Evolutionary conservation across 140 eudicot genomes (phyloP), one percentile per base, ranked within the genome.

Genomic region (Erigeron philadelphicus): DNA sequence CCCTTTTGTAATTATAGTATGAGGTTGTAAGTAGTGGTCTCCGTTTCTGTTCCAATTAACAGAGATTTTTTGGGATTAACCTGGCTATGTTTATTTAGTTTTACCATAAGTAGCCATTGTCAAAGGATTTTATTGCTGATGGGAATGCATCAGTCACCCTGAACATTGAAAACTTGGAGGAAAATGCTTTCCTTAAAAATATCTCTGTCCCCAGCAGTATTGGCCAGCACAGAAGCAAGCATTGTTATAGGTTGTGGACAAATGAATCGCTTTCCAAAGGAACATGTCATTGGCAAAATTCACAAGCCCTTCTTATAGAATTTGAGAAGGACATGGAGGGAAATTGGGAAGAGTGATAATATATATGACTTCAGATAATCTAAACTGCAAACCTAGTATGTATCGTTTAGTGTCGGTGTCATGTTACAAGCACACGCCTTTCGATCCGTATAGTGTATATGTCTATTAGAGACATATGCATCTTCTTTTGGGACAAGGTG

Each of bases 181-280:
- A 21, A 19, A 43, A n/a, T 67, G 72, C 41, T 49, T 31, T 8
- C 6, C 8, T 8, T 12, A n/a, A 47, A 4, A 7, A 40, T 40
- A 11, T 17, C 10, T 64, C 15, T 62, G 31, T 40, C 18, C 38
- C 3, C 38, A 31, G 38, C 38, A 31, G 38, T 31, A 31, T 3
- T 13, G 60, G 60, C 35, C 23, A 42, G 52, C 3, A 66, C 41
- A 19, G 71, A 45, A 66, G 59, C 12, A 65, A 46, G 57, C 71
- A 45, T 46, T 21, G 23, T 47, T 31, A 12, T 44, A 16, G 21
- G 46, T 61, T 61, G 46, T 46, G 13, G 13, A 2, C 8, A 52
- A 49, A 49, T 21, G 48, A 15, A 6, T 49, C n/a, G 3, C 6
- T 11, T 15, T 41, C 19, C 15, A 52, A 47, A 48, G 13, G 60